These are phyloP conservation scores for Eucalyptus albens DNA, from an alignment of 345 rosid genomes.

Conservation along the genomic window DNA sequence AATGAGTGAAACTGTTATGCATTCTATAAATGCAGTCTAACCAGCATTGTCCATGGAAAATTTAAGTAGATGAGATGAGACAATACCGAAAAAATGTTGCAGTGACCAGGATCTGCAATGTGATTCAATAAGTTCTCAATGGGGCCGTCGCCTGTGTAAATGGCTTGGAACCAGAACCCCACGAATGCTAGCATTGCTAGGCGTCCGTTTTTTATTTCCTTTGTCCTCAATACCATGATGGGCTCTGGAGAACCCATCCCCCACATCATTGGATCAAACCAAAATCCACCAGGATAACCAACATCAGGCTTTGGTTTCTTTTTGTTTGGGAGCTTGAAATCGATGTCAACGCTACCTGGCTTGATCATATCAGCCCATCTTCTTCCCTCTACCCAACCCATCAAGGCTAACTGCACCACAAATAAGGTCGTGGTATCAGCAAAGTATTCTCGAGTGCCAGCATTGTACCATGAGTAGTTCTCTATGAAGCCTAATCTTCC, in stretches of 20 bases:
- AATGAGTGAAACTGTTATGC: not conserved
- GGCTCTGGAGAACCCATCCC: conserved; percentile 95
- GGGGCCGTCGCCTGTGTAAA: conserved; percentile 61
- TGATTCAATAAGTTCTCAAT: conserved; percentile 72
- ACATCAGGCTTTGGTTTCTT: conserved; percentile 67
- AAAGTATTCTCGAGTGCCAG: conserved; percentile 64
- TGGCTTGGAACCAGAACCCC: conserved; percentile 85
- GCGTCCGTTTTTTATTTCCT: conserved; percentile 87
- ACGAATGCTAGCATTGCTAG: conserved; percentile 90
- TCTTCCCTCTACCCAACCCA: conserved; percentile 94
- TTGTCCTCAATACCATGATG: conserved; percentile 87
- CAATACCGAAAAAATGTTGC: conserved; percentile 78
- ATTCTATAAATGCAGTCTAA: not conserved
- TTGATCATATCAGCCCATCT: conserved; percentile 90
- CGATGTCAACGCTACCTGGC: conserved; percentile 72
- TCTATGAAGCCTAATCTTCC: conserved; percentile 65
- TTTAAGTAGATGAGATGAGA: not conserved
- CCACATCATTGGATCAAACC: conserved; percentile 92
- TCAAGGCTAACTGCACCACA: conserved; percentile 53
- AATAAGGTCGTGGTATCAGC: conserved; percentile 70
- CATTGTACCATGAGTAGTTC: conserved; percentile 79
- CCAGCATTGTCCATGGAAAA: not conserved
- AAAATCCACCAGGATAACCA: conserved; percentile 88
- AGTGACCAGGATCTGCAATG: conserved; percentile 96
- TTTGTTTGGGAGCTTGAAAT: conserved; percentile 48